A percentile compares a stretch with the other conserved stretches of the same genome.
Conservation (phyloP, 2,329 filamentous ascomycete species). For the Chaetoscypha palmicola region DNA sequence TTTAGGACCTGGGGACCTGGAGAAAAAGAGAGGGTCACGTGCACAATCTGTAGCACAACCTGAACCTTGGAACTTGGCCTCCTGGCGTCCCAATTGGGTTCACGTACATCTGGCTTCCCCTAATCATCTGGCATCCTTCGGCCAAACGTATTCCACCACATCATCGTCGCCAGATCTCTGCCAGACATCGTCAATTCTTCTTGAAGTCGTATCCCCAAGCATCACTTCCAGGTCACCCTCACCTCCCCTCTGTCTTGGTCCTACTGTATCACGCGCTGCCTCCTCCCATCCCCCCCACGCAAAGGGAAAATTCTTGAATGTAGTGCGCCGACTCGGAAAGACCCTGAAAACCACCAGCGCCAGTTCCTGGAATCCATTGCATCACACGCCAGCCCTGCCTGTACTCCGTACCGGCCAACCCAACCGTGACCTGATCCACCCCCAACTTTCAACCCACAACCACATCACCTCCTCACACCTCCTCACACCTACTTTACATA, state of each 20-base stretch:
- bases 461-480: neutral
- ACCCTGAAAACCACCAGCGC: neutral
- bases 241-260: neutral
- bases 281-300: constrained; percentile 1
- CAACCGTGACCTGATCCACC: neutral
- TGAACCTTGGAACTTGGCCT: too few species aligned
- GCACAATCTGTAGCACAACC: too few species aligned
- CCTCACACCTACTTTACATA: neutral
- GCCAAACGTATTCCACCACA: constrained; percentile 3
- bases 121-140: constrained; percentile 1
- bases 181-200: neutral
- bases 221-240: constrained; percentile 1
- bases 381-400: neutral
- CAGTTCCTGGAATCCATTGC: neutral
- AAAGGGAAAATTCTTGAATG: too few species aligned
- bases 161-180: neutral
- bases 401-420: neutral
- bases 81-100: too few species aligned
- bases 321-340: neutral
- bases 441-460: neutral
- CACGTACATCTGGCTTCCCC: neutral
- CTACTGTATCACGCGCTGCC: constrained; percentile 1
- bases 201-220: neutral
- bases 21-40: too few species aligned
- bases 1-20: too few species aligned